Base-by-base conservation (phyloP, 441 rosid species). In the Populus hybrid region DNA sequence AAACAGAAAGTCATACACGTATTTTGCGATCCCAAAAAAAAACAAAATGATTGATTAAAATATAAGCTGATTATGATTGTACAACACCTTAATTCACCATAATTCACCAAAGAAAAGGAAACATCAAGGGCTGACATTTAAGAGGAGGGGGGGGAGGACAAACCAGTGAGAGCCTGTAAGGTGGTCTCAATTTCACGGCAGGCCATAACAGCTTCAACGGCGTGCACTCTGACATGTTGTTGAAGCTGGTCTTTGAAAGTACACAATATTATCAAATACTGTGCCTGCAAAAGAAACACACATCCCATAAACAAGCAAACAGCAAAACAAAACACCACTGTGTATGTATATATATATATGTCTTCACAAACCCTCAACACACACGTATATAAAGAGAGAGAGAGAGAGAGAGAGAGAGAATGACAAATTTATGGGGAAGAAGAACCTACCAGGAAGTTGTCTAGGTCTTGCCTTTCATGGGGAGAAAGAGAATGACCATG, bases 131-230 rank as follows among this genome's bases (percentile, higher is more conserved):
- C n/a, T 72, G 2, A 32, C 50, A 24, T 66, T n/a, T 79, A 21
- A 70, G 46, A 20, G 36, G 12, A 69, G 23, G 50, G 36, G 65
- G 20, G 36, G 46, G 69, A 54, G 74, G 67, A 81, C 81, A 59
- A 73, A 95, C 99, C 99, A 72, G 99, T 93, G 69, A 95, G 91
- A 83, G 99, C 90, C 75, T 91, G 99, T 70, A 95, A 89, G 81
- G 89, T 86, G 84, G 85, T 92, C 80, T 93, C 98, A 75, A 95
- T 92, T 77, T 93, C 98, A 78, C 99, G 97, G 90, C 99, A 93
- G 81, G 93, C 95, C 98, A 92, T 93, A 81, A 93, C 97, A 63
- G 99, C 99, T 84, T 95, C 99, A 69, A 95, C 96, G 83, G 99
- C 99, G 72, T 95, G 95, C 79, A 95, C 94, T 83, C 99, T 87